Conservation (phyloP, 2,329 filamentous ascomycete genomes). For the Gyromitra esculenta region DNA sequence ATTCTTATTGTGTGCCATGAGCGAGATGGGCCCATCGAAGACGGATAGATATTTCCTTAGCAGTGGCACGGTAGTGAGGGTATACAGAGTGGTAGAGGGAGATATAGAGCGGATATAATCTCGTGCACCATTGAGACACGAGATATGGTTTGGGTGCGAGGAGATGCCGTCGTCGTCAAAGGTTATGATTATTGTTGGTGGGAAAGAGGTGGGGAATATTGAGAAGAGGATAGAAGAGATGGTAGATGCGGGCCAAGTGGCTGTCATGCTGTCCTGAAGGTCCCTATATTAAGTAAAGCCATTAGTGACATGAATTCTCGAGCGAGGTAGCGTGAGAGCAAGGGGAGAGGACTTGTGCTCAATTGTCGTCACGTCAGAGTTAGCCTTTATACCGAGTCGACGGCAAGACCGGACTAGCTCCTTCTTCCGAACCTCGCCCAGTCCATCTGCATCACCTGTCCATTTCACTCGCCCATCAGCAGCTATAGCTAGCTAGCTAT, state of each 20-base stretch:
- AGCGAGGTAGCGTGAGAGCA: background rate
- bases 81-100: constrained; percentile 72
- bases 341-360: constrained; percentile 58
- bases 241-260: constrained; percentile 75
- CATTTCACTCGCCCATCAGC: background rate
- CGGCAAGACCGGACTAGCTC: constrained; percentile 85
- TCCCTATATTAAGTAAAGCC: constrained; percentile 61
- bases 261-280: constrained; percentile 90
- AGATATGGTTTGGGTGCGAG: constrained; percentile 91
- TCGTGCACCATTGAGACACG: constrained; percentile 82
- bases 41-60: constrained; percentile 83
- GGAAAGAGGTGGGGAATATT: constrained; percentile 70
- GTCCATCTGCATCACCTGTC: constrained; percentile 81
- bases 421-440: constrained; percentile 82
- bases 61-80: constrained; percentile 76
- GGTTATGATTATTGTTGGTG: constrained; percentile 79
- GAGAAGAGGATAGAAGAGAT: constrained; percentile 69
- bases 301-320: background rate
- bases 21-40: constrained; percentile 77
- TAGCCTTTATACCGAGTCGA: constrained; percentile 82
- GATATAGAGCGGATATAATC: constrained; percentile 68
- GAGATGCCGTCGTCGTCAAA: constrained; percentile 88
- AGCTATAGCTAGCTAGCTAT: background rate
- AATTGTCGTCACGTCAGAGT: constrained; percentile 65
- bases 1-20: constrained; percentile 62